Evolutionary conservation across 441 rosid species (phyloP).

Genomic region (Gossypium schwendimanii): DNA sequence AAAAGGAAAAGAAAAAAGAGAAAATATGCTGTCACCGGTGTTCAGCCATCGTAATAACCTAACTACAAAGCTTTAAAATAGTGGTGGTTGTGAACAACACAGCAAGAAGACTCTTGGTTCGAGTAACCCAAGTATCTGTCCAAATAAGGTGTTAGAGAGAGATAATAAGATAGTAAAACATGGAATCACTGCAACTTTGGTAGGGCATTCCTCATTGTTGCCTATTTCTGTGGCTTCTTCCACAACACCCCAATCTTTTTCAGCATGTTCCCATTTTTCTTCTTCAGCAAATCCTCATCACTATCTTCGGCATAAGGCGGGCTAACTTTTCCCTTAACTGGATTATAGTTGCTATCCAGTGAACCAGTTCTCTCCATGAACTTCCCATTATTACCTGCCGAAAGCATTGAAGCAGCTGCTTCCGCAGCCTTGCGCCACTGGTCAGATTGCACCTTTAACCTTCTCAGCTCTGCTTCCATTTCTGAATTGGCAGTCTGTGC

Average conservation of each 20-base stretch:
- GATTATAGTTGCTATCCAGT: slow-evolving; percentile 35
- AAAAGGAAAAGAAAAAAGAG: not conserved
- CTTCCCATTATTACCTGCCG: slow-evolving; percentile 52
- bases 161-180: not conserved
- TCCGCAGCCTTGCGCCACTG: slow-evolving; percentile 86
- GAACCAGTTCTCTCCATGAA: slow-evolving; percentile 44
- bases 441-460: slow-evolving; percentile 70
- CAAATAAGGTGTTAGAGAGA: not conserved
- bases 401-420: slow-evolving; percentile 64
- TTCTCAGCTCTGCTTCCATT: slow-evolving; percentile 58
- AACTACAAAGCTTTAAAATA: not conserved
- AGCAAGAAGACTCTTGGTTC: not conserved
- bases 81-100: not conserved
- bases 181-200: not conserved
- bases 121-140: not conserved
- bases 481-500: slow-evolving; percentile 47
- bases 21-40: not conserved
- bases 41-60: not conserved
- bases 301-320: slow-evolving; percentile 49
- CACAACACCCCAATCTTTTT: slow-evolving; percentile 70
- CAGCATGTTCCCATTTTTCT: slow-evolving; percentile 63
- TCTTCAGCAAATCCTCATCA: slow-evolving; percentile 48
- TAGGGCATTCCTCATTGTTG: slow-evolving; percentile 10
- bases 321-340: slow-evolving; percentile 30
- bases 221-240: slow-evolving; percentile 66